Conservation (phyloP, 1,139 yeast species). For the Protomyces inundatus region DNA sequence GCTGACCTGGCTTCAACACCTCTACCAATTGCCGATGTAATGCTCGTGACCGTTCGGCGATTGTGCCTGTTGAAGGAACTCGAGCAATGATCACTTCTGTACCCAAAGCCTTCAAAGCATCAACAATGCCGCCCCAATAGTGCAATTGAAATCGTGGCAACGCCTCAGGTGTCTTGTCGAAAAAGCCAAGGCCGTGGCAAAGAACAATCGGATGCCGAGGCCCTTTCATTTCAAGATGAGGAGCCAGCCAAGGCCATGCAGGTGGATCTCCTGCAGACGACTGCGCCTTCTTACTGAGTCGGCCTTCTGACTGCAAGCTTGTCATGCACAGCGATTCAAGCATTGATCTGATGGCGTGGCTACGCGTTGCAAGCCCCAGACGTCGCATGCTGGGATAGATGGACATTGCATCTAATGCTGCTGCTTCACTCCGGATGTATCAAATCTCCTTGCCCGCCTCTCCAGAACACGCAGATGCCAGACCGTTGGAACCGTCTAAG, state of each 20-base stretch:
- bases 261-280: background rate
- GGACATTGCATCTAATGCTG: background rate
- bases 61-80: slow-evolving; percentile 71
- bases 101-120: slow-evolving; percentile 52
- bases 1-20: slow-evolving; percentile 37
- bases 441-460: no score
- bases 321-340: background rate
- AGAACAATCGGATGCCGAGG: slow-evolving; percentile 26
- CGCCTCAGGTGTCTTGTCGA: slow-evolving; percentile 27
- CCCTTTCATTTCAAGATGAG: slow-evolving; percentile 7
- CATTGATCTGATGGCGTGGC: background rate
- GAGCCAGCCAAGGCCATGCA: slow-evolving; percentile 22
- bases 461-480: no score
- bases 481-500: no score
- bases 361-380: background rate
- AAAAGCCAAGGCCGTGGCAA: slow-evolving; percentile 28
- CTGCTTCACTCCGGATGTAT: no score
- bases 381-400: background rate
- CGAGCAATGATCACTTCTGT: slow-evolving; percentile 60
- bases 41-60: slow-evolving; percentile 39
- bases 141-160: slow-evolving; percentile 26
- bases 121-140: slow-evolving; percentile 68
- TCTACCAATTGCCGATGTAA: slow-evolving; percentile 26
- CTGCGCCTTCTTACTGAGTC: no score
- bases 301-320: no score